Evolutionary conservation across 1,139 yeast species (phyloP), one percentile per base, ranked within the genome.

Genomic region (Yamadazyma songkhlaensis): DNA sequence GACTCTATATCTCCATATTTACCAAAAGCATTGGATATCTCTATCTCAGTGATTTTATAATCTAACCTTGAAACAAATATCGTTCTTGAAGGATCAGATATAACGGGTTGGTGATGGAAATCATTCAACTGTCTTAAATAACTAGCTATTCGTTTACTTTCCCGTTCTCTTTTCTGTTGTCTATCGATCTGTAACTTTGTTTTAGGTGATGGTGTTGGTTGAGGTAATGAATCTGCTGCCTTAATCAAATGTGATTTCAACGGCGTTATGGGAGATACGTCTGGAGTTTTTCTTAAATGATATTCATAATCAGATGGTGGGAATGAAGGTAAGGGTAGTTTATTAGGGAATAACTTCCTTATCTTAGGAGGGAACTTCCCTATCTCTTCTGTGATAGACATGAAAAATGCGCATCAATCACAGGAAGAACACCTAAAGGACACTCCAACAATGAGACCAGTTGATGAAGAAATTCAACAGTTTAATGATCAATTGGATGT

Each of bases 21-120:
- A 27, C 74, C 61, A 50, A 89, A 85, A 37, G 67, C 74, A 43
- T 74, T 72, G 26, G 81, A 81, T 13, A 92, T 55, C 34, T 87
- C 94, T 13, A 79, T 59, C 50, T 89, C 96, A 0, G 79, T 76
- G n/a, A 77, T 62, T 5, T 63, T 61, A 53, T 84, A 89, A 35
- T 79, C 77, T 38, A 90, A 59, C 38, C 97, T 64, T 0, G 84
- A 82, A 2, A 92, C 72, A 53, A 92, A 89, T 2, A 92, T 72
- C 0, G 97, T 90, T 42, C 71, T 68, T 53, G 73, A 81, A 0
- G 97, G 95, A 51, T 89, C 95, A 39, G 64, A 66, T 4, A 17
- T 17, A 4, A 17, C 20, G 4, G 20, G 20, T 17, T 17, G 20
- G 4, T 17, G 20, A 45, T 27, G 29, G 73, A 67, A 36, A 57